Evolutionary conservation across 73 alveolate genomes (phyloP), one percentile per base, ranked within the genome.

Genomic region (Paramecium sexaurelia): DNA sequence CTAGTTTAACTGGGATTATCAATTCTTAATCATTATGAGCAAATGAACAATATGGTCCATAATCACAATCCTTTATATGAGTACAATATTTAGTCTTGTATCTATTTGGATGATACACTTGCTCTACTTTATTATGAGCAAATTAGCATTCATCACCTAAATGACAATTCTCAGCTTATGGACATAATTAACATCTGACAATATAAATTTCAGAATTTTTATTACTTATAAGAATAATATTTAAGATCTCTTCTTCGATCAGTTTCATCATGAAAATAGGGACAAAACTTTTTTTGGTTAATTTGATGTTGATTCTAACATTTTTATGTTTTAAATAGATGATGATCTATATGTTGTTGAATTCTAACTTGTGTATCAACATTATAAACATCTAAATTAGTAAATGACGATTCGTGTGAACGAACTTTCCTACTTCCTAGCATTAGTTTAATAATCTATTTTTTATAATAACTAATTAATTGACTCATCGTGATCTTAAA

Each of bases 1-100:
- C 94, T 10, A 92, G 84, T 11, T 93, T 84, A 26, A 92, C 43
- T 22, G 94, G 96, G 22, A 95, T 85, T 3, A 84, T 82, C 17
- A 95, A 88, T 57, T 95, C 98, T 26, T 87, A 36, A n/a, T 69
- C 95, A 24, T 82, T 47, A 55, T 95, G 98, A 19, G 98, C 98
- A 45, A 93, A 95, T n/a, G 97, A 95, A 45, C 98, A 95, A 75
- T 85, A 95, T n/a, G 71, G 84, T 15, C 98, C 98, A 87, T 95
- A 95, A 33, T 95, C 96, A 78, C 98, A 39, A 17, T 92, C 84
- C 45, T 95, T 94, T 10, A 91, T 85, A 47, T 91, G 85, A 20
- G 94, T 91, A n/a, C 98, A 95, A 82, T 93, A 93, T 89, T 95
- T 93, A 27, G 95, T 93, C 45, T 95, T 95, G 82, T 93, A 95